Evolutionary conservation across 2,329 filamentous ascomycete species (phyloP).

Genomic region (Dactylellina cionopaga): DNA sequence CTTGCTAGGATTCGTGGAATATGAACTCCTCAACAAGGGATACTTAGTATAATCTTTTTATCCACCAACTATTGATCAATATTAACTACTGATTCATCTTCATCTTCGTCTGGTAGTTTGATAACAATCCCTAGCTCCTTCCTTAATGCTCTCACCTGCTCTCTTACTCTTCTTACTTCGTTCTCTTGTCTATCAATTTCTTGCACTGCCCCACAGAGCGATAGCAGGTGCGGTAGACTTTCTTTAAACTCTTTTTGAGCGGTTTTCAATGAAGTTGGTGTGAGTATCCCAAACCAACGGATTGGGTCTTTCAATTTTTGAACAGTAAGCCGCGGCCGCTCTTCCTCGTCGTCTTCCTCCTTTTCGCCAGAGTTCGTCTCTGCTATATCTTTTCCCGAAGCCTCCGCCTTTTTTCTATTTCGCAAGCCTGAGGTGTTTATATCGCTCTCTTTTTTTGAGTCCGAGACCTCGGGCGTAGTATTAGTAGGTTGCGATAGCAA

Average conservation of each 20-base stretch:
- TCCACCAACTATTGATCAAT: neutral
- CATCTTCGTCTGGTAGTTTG: neutral
- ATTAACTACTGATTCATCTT: neutral
- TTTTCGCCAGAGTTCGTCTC: neutral
- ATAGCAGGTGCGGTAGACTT: conserved; percentile 13
- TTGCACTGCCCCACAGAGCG: conserved; percentile 1
- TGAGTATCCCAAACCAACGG: conserved; percentile 65
- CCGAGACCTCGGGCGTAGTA: neutral
- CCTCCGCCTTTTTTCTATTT: neutral
- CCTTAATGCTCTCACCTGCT: conserved; percentile 28
- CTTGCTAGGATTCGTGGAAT: too few species aligned
- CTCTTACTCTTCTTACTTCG: conserved; percentile 7
- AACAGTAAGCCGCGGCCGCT: neutral
- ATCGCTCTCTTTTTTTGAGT: neutral
- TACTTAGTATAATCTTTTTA: too few species aligned
- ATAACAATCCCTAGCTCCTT: conserved; percentile 23
- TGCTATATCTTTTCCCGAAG: neutral
- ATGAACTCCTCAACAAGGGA: too few species aligned
- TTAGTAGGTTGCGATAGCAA: neutral
- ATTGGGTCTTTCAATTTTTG: conserved; percentile 60
- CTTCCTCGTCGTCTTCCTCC: neutral
- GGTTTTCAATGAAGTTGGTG: conserved; percentile 62
- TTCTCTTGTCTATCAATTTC: conserved; percentile 38
- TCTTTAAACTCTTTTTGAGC: conserved; percentile 62
- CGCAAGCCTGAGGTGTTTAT: conserved; percentile 1